These are phyloP conservation scores for Papiliotrema terrestris DNA, from an alignment of 1,284 basidiomycete species.

Conservation along the genomic window DNA sequence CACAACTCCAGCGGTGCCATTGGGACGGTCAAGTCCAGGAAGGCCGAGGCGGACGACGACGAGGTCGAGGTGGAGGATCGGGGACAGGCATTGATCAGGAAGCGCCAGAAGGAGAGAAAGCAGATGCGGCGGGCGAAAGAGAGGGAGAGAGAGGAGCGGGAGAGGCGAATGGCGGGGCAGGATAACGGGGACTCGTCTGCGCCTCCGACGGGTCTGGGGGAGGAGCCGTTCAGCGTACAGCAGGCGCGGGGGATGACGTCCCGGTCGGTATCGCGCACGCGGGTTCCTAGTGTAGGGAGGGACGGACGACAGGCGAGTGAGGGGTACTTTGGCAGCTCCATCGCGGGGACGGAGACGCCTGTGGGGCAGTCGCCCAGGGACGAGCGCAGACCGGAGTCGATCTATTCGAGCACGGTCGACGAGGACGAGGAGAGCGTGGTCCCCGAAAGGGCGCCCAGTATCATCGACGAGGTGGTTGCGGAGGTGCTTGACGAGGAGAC, in stretches of 20 bases:
- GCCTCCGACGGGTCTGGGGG: slow-evolving; percentile 15
- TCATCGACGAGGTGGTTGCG: slow-evolving; percentile 29
- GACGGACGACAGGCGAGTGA: slow-evolving; percentile 9
- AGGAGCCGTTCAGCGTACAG: slow-evolving; percentile 16
- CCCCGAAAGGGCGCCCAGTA: slow-evolving; percentile 11
- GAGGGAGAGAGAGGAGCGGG: slow-evolving; percentile 19
- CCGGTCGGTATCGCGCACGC: slow-evolving; percentile 21
- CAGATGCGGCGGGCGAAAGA: slow-evolving; percentile 41
- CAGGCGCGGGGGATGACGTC: slow-evolving; percentile 12
- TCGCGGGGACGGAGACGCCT: slow-evolving; percentile 24
- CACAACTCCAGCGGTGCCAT: slow-evolving; percentile 2
- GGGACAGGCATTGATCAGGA: slow-evolving; percentile 56
- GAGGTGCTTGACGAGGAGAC: slow-evolving; percentile 32
- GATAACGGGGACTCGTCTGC: slow-evolving; percentile 8
- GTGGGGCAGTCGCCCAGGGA: slow-evolving; percentile 22
- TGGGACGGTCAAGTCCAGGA: neutral
- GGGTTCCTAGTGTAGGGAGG: slow-evolving; percentile 14
- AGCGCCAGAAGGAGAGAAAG: slow-evolving; percentile 53
- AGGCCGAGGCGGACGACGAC: slow-evolving; percentile 47
- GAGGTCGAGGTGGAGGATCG: slow-evolving; percentile 53
- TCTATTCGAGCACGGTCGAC: slow-evolving; percentile 23
- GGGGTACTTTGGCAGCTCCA: slow-evolving; percentile 24
- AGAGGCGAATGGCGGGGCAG: slow-evolving; percentile 17
- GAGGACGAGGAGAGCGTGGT: slow-evolving; percentile 30
- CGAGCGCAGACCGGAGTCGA: slow-evolving; percentile 20